phyloP scores from a whole-genome alignment of 305 asterid species.

The Fraxinus platypoda region DNA sequence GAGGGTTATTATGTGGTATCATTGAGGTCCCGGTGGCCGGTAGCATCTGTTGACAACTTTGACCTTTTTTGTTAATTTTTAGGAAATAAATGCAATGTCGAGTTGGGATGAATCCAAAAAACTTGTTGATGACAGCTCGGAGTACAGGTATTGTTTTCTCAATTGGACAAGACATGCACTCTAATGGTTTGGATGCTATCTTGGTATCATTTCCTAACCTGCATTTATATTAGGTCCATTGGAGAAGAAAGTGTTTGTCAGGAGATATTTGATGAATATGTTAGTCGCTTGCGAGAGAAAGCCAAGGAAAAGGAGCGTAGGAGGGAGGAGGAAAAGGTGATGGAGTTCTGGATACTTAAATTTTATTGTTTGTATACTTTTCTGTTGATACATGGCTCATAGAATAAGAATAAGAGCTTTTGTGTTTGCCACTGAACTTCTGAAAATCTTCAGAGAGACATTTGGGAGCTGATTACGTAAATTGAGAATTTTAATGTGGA shows the following conservation, averaged over 20 bases:
- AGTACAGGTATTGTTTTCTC: slow-evolving; percentile 61
- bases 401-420: not conserved
- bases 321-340: slow-evolving; percentile 94
- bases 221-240: slow-evolving; percentile 53
- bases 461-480: not conserved
- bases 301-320: slow-evolving; percentile 85
- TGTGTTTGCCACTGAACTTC: not conserved
- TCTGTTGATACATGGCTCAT: slow-evolving; percentile 9
- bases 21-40: not conserved
- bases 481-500: not conserved
- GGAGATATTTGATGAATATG: slow-evolving; percentile 76
- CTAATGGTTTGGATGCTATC: not conserved
- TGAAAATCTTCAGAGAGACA: not conserved
- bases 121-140: slow-evolving; percentile 77
- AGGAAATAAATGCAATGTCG: slow-evolving; percentile 75
- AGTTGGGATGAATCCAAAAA: slow-evolving; percentile 85
- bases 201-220: slow-evolving; percentile 11
- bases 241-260: slow-evolving; percentile 75
- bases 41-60: not conserved
- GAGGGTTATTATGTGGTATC: slow-evolving; percentile 7
- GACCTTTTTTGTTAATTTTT: slow-evolving; percentile 9
- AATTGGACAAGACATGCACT: slow-evolving; percentile 13
- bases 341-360: slow-evolving; percentile 6
- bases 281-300: slow-evolving; percentile 78
- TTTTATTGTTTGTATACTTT: not conserved